phyloP scores from a whole-genome alignment of 176 grass and related monocot genomes.

The Poa annua region DNA sequence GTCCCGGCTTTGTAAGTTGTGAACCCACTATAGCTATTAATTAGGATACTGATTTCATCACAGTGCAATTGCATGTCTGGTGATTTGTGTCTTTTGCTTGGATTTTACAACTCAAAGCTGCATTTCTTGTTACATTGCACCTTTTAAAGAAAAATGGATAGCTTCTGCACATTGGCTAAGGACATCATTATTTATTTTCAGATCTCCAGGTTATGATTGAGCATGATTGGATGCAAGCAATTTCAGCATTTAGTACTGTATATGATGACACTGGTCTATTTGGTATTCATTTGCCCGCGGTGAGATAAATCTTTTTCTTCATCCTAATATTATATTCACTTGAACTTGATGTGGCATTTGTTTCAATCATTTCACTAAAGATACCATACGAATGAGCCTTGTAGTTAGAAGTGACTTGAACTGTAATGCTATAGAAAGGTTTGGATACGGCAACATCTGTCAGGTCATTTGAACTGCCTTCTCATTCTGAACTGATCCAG shows the following conservation, averaged over 20 bases:
- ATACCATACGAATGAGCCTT: background rate
- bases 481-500: slow-evolving; percentile 38
- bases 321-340: slow-evolving; percentile 25
- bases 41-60: background rate
- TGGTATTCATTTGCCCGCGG: slow-evolving; percentile 39
- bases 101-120: background rate
- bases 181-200: slow-evolving; percentile 24
- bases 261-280: slow-evolving; percentile 53
- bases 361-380: background rate
- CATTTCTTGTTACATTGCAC: background rate
- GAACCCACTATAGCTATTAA: background rate
- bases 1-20: slow-evolving; percentile 59
- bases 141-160: background rate
- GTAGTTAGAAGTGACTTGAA: background rate
- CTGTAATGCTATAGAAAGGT: background rate
- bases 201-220: slow-evolving; percentile 55
- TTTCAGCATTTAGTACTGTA: slow-evolving; percentile 51
- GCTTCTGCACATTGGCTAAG: background rate
- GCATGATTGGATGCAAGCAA: slow-evolving; percentile 44
- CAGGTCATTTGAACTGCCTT: background rate
- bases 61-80: background rate
- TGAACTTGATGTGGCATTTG: background rate
- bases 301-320: slow-evolving; percentile 11
- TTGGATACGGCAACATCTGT: background rate
- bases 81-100: background rate